Evolutionary conservation across 768 basidiomycete species (phyloP).

Genomic region (Russula earlei): DNA sequence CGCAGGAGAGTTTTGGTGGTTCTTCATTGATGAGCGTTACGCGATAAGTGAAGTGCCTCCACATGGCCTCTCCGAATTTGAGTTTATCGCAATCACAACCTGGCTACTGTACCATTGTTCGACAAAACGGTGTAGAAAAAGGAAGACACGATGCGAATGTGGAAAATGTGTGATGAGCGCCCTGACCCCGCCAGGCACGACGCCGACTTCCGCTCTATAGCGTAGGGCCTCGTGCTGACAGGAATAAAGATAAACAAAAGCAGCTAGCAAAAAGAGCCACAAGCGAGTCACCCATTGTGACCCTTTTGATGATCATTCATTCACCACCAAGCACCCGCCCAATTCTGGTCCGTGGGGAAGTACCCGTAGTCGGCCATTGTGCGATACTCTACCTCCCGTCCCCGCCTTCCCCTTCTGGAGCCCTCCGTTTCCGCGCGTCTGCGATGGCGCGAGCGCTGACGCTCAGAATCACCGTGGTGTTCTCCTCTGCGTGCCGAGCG

Average conservation of each 20-base stretch:
- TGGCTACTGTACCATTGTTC: not conserved
- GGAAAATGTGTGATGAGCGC: not conserved
- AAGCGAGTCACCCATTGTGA: not conserved
- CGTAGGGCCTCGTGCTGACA: too few species aligned
- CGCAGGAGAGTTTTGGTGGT: not conserved
- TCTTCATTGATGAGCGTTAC: too few species aligned
- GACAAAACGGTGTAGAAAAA: not conserved
- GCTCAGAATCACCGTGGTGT: not conserved
- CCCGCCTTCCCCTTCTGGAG: not conserved
- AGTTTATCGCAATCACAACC: not conserved
- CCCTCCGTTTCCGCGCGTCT: constrained; percentile 9
- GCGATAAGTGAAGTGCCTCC: not conserved
- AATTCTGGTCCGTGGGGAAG: not conserved
- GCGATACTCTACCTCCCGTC: constrained; percentile 7
- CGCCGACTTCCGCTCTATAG: too few species aligned
- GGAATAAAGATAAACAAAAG: too few species aligned
- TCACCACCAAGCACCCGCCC: not conserved
- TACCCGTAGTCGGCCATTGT: constrained; percentile 7
- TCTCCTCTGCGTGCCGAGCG: not conserved
- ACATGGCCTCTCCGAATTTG: not conserved
- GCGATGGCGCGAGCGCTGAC: constrained; percentile 5
- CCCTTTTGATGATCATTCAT: too few species aligned
- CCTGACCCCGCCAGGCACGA: not conserved
- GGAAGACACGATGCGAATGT: not conserved
- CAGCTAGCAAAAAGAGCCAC: not conserved